Evolutionary conservation across 352 stramenopile genomes (phyloP), one percentile per base, ranked within the genome.

Genomic region (Aphanomyces euteiches): DNA sequence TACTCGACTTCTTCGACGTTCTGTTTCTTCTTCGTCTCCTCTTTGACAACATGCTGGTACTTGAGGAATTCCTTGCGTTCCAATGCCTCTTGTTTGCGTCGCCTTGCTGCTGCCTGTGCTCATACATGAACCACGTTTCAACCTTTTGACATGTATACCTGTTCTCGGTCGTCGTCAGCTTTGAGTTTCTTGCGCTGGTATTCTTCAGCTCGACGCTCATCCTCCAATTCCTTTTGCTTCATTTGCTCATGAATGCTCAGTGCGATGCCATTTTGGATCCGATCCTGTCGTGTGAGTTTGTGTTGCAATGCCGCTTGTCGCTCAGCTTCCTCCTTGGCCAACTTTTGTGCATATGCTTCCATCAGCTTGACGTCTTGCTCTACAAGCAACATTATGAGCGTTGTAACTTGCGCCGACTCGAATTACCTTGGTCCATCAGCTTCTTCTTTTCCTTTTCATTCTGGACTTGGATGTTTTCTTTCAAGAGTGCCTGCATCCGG

Each of bases 361-460:
- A 90, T 90, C 41, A 90, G 76, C 64, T 88, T 76, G 34, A 88
- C 79, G 54, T 90, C 83, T 38, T 86, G 76, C 43, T 61, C 54
- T 61, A 17, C 54, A 7, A 19, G 37, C 54, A 19, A 41, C 17
- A 12, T 40, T 10, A 61, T 61, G 54, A 36, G 19, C 50, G 21
- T 37, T 58, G 2, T 12, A 8, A 2, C 21, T 28, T 3, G 1
- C 10, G 7, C 1, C 17, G 17, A 58, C 19, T 41, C 7, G 37
- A 10, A 3, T 17, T 39, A 43, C 77, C 71, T 56, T 87, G 79
- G 50, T 90, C 83, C 37, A 78, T 73, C 6, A 67, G 28, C 60
- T 80, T 81, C 12, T 67, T 45, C 38, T 75, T 72, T 7, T 70
- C 68, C 72, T 89, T 90, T 15, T 75, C 59, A 8, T 74, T 47